Evolutionary conservation across 2,329 filamentous ascomycete genomes (phyloP).

Genomic region (Metarhizium album): DNA sequence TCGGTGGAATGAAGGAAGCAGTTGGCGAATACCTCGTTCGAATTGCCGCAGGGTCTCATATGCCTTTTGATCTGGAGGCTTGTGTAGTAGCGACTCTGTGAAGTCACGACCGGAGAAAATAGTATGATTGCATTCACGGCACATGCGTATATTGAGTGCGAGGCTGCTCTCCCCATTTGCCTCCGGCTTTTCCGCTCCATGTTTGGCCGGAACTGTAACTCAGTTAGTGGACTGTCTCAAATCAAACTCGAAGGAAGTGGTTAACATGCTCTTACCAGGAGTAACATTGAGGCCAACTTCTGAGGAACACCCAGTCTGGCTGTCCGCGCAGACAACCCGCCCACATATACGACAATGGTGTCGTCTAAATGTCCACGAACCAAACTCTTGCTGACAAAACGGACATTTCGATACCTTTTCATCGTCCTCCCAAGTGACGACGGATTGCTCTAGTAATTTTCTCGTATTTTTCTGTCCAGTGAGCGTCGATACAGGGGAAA

Average conservation of each 20-base stretch:
- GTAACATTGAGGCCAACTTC: constrained; percentile 74
- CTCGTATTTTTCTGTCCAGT: constrained; percentile 63
- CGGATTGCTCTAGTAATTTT: constrained; percentile 76
- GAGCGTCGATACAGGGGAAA: constrained; percentile 51
- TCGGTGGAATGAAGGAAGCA: constrained; percentile 77
- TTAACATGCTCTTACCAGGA: constrained; percentile 25
- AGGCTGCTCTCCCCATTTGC: constrained; percentile 35
- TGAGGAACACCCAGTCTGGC: constrained; percentile 69
- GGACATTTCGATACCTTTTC: constrained; percentile 69
- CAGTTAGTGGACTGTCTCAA: neutral
- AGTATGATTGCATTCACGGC: constrained; percentile 66
- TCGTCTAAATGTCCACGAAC: constrained; percentile 80
- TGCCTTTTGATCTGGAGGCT: constrained; percentile 64
- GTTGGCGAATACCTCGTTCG: constrained; percentile 70
- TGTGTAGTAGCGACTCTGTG: constrained; percentile 52
- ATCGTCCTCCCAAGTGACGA: constrained; percentile 95
- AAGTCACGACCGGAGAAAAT: constrained; percentile 65
- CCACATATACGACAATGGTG: constrained; percentile 95
- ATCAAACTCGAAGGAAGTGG: too few species aligned
- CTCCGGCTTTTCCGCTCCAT: constrained; percentile 31
- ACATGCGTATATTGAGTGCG: constrained; percentile 79
- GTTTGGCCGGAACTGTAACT: constrained; percentile 9
- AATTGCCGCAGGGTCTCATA: constrained; percentile 82
- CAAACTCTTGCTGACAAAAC: constrained; percentile 93
- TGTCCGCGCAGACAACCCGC: constrained; percentile 83